phyloP scores from a whole-genome alignment of 169 alveolate species.

The Plasmodium vinckei region DNA sequence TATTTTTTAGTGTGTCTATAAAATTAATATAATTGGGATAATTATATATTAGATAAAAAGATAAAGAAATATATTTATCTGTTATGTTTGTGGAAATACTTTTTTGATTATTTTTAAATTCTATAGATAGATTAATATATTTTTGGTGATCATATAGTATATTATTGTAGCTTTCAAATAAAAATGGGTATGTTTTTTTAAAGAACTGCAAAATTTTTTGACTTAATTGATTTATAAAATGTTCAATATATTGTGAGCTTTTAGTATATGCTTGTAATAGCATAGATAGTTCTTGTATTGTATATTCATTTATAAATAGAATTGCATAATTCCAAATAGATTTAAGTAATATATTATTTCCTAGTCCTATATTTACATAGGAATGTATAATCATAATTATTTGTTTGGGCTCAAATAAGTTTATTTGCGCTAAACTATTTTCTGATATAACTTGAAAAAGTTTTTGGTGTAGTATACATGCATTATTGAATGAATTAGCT shows the following conservation, averaged over 20 bases:
- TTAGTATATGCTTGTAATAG: conserved; percentile 66
- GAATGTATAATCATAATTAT: conserved; percentile 70
- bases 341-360: conserved; percentile 28
- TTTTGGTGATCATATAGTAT: conserved; percentile 15
- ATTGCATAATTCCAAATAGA: conserved; percentile 35
- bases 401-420: conserved; percentile 60
- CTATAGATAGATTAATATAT: background rate
- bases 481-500: conserved; percentile 64
- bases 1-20: background rate
- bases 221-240: conserved; percentile 17
- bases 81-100: background rate
- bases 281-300: conserved; percentile 66
- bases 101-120: background rate
- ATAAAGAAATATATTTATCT: background rate
- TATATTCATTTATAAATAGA: conserved; percentile 33
- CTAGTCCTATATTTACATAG: conserved; percentile 56
- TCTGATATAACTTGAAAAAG: conserved; percentile 49
- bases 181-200: conserved; percentile 26
- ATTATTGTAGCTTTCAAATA: background rate
- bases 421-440: conserved; percentile 21
- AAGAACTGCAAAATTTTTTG: conserved; percentile 15
- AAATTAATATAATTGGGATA: background rate
- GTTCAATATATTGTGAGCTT: conserved; percentile 43
- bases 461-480: conserved; percentile 56
- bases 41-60: conserved; percentile 26